A percentile compares a stretch with the other conserved stretches of the same genome.
Evolutionary conservation across 805 yeast genomes (phyloP).

Genomic region (Metschnikowia amazonensis): DNA sequence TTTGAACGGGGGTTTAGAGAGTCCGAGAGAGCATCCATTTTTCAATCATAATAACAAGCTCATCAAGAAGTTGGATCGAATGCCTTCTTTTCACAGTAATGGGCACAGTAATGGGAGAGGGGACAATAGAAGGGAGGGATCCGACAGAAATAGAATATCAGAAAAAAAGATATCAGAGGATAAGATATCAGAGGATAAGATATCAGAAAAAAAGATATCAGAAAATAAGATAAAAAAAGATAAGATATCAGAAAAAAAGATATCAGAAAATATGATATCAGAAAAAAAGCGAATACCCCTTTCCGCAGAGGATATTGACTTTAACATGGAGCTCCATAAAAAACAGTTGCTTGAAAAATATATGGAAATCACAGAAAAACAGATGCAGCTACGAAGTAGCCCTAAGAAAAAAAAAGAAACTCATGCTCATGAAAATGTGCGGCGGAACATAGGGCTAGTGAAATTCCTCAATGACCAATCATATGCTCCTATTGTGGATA

Average conservation of each 20-base stretch:
- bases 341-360: slow-evolving; percentile 30
- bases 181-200: too few species aligned
- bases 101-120: slow-evolving; percentile 8
- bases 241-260: background rate
- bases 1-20: slow-evolving; percentile 17
- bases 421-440: background rate
- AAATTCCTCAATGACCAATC: slow-evolving; percentile 25
- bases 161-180: too few species aligned
- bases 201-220: too few species aligned
- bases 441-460: slow-evolving; percentile 27
- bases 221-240: background rate
- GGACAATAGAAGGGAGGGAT: background rate
- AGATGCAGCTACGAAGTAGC: slow-evolving; percentile 16
- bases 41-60: slow-evolving; percentile 34
- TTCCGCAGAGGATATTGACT: slow-evolving; percentile 11
- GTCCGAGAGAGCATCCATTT: slow-evolving; percentile 21
- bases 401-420: slow-evolving; percentile 11
- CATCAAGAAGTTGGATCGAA: slow-evolving; percentile 36
- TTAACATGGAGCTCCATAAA: slow-evolving; percentile 22
- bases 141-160: too few species aligned
- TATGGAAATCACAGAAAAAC: slow-evolving; percentile 26
- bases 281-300: background rate
- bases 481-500: slow-evolving; percentile 14
- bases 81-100: slow-evolving; percentile 36
- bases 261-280: too few species aligned